Evolutionary conservation across 164 flowering plant species (phyloP), one percentile per base, ranked within the genome.

Genomic region (Vitis amurensis): DNA sequence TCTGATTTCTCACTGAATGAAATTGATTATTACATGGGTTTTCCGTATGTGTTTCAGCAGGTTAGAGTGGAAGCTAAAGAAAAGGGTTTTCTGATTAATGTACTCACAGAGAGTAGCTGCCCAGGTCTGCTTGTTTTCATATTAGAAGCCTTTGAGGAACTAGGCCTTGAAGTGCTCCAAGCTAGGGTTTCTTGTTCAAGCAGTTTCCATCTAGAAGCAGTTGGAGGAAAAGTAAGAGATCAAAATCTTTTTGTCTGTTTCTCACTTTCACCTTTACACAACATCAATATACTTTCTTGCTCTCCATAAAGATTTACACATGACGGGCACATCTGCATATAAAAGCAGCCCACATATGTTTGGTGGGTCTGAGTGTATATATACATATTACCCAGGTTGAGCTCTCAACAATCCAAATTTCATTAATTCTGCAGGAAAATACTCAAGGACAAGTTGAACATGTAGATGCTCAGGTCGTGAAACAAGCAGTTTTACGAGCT

Each of bases 131-230:
- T 77, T 27, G 74, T 77, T 0, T 73, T 27, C 59, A 55, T 77
- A 66, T 47, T 77, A 55, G 71, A 77, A 59, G 76, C 75, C 29
- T 77, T 77, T 73, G 80, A 77, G 30, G 76, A 69, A 31, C 73
- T 77, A 3, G 74, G 76, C 6, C 76, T 77, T 66, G 69, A 69
- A 15, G 80, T 77, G 17, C 68, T 65, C 10, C 58, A 77, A 29
- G 79, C 72, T 69, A 77, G 79, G 79, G 76, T 70, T 77, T 77
- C 79, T 53, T 72, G 75, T 61, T n/a, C 76, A 17, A 70, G 64
- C 16, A 44, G 12, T 30, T 72, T 59, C 17, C 71, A n/a, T 29
- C 14, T 68, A 12, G 71, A 73, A 67, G 76, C 76, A 1, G 11
- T 73, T 53, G 75, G 50, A 49, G 52, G 1, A 14, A 23, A n/a